Evolutionary conservation across 23 red algal genomes (phyloP).

Genomic region (Cyanidiococcus yangmingshanensis): DNA sequence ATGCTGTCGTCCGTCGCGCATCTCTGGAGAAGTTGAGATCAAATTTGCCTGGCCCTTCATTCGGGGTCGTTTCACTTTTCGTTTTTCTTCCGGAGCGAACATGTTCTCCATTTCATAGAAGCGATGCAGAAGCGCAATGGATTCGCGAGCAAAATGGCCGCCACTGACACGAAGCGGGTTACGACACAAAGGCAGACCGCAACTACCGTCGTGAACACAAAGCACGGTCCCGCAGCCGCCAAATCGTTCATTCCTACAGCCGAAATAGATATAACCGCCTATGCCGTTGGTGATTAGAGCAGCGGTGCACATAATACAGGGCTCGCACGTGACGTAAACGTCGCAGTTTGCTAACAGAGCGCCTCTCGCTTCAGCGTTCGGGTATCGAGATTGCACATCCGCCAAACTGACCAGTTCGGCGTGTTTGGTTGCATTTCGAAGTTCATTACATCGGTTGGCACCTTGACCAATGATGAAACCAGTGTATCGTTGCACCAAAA

Average conservation of each 20-base stretch:
- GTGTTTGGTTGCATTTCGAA: slow-evolving; percentile 78
- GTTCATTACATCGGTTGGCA: slow-evolving; percentile 94
- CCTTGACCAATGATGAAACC: slow-evolving; percentile 41
- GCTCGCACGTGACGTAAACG: slow-evolving; percentile 84
- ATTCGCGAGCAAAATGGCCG: slow-evolving; percentile 19
- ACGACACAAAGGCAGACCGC: slow-evolving; percentile 13
- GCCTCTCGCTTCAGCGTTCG: background rate
- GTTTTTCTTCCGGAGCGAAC: slow-evolving; percentile 12
- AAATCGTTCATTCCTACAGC: slow-evolving; percentile 81
- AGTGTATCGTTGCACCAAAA: slow-evolving; percentile 23
- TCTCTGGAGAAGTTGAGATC: too few relatives aligned
- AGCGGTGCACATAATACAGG: slow-evolving; percentile 94
- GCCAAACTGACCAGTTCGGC: slow-evolving; percentile 78
- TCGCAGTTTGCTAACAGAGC: background rate
- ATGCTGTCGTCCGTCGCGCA: too few relatives aligned
- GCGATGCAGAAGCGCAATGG: slow-evolving; percentile 41
- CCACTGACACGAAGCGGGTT: slow-evolving; percentile 12
- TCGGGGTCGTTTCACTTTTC: slow-evolving; percentile 2
- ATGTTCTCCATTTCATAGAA: slow-evolving; percentile 56
- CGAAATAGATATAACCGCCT: slow-evolving; percentile 38
- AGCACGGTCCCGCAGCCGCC: slow-evolving; percentile 84
- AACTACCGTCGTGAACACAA: slow-evolving; percentile 20
- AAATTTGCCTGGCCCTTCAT: background rate
- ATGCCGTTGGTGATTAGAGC: slow-evolving; percentile 27
- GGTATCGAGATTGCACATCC: background rate